Evolutionary conservation across 2,329 filamentous ascomycete genomes (phyloP), one percentile per base, ranked within the genome.

Genomic region (Byssothecium circinans): DNA sequence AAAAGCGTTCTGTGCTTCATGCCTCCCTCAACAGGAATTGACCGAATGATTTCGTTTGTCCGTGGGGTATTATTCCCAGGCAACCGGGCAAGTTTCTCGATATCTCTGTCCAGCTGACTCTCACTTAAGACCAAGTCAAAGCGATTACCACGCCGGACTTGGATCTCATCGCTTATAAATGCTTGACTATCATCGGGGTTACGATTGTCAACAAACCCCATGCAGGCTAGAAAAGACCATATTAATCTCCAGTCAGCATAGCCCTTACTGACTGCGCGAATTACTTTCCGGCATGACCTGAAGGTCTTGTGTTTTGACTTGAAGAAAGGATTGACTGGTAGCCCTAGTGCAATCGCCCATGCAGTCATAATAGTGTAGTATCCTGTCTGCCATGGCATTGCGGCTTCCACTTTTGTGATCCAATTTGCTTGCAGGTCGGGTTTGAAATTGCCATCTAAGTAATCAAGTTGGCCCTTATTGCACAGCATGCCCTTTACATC

Each of bases 161-260:
- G n/a, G n/a, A n/a, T n/a, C n/a, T n/a, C n/a, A n/a, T n/a, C n/a
- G n/a, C n/a, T n/a, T n/a, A n/a, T n/a, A n/a, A n/a, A n/a, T n/a
- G n/a, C n/a, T n/a, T 5, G 10, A 25, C 6, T 5, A 25, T 25
- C 23, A 25, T 5, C 5, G 10, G 23, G 23, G 10, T 10, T 25
- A 5, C 6, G 5, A 10, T 25, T 25, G 18, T 5, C 19, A 1
- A 54, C 43, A 23, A 52, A 58, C 1, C 42, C 39, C 1, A 41
- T 15, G 25, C 58, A 56, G 2, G 34, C 42, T 22, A 60, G 30
- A 23, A 55, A 54, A 0, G 50, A 47, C 47, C 38, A 55, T 15
- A 60, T 52, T 3, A 61, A 42, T 20, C 45, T 53, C 49, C 50
- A 56, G 37, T 61, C 51, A 11, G 47, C 45, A n/a, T 43, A 10